phyloP scores from a whole-genome alignment of 2,329 filamentous ascomycete species.

The Pseudocercospora macadamiae region DNA sequence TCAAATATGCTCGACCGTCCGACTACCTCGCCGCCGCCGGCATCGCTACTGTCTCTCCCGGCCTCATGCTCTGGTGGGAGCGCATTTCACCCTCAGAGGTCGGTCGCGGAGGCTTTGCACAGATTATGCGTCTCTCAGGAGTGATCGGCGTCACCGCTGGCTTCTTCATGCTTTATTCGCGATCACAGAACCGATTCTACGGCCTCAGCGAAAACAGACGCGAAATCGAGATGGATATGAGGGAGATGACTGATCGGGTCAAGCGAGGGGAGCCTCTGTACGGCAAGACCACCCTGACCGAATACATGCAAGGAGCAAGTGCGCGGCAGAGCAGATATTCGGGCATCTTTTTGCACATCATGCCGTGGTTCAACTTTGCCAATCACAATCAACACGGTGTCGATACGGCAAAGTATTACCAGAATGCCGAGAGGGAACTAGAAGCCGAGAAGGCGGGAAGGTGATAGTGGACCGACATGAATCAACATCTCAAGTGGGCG shows the following conservation, averaged over 20 bases:
- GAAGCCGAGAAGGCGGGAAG: constrained; percentile 68
- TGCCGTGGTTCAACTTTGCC: constrained; percentile 98
- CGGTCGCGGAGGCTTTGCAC: constrained; percentile 78
- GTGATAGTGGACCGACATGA: background rate
- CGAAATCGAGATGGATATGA: constrained; percentile 95
- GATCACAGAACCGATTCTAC: constrained; percentile 87
- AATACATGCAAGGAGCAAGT: constrained; percentile 92
- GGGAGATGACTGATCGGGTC: constrained; percentile 95
- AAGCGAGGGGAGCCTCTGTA: constrained; percentile 91
- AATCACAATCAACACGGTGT: constrained; percentile 96
- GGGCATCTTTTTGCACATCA: constrained; percentile 76
- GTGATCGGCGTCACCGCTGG: constrained; percentile 75
- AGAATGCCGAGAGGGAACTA: constrained; percentile 89
- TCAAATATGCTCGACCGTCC: constrained; percentile 80
- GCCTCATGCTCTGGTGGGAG: constrained; percentile 77
- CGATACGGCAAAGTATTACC: constrained; percentile 98
- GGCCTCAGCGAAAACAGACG: constrained; percentile 89
- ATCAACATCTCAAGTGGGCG: too few species aligned
- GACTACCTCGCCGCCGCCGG: constrained; percentile 76
- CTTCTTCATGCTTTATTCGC: constrained; percentile 82
- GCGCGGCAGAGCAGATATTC: constrained; percentile 91
- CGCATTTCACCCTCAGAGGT: constrained; percentile 81
- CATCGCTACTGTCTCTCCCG: constrained; percentile 72
- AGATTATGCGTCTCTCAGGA: constrained; percentile 77
- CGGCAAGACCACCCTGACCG: constrained; percentile 74